Conservation (phyloP, 1,139 yeast species). For the Hyphopichia buzzinii region DNA sequence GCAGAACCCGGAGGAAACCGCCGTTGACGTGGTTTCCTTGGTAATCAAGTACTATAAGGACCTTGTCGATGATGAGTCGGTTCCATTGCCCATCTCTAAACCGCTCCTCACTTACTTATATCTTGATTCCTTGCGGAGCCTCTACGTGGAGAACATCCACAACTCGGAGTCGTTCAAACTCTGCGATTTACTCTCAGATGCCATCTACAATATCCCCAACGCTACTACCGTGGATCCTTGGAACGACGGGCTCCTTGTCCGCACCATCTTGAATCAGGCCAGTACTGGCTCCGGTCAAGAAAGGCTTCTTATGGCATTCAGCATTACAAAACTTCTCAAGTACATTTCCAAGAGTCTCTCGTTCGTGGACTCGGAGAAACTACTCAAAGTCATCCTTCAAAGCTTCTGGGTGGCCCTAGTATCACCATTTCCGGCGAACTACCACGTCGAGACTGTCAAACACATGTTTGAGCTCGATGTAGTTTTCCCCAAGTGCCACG, state of each 20-base stretch:
- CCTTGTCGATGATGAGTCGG: conserved; percentile 15
- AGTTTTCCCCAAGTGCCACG: conserved; percentile 35
- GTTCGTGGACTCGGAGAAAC: conserved; percentile 25
- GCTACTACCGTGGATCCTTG: conserved; percentile 15
- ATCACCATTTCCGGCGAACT: conserved; percentile 43
- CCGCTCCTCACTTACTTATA: conserved; percentile 45
- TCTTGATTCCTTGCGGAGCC: conserved; percentile 30
- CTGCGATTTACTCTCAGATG: conserved; percentile 38
- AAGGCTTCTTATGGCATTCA: conserved; percentile 36
- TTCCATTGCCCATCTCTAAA: conserved; percentile 38
- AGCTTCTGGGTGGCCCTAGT: conserved; percentile 48
- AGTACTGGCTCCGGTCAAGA: conserved; percentile 10
- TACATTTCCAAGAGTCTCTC: conserved; percentile 26
- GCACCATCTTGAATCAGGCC: conserved; percentile 11
- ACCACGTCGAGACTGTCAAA: conserved; percentile 63
- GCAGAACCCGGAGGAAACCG: conserved; percentile 17
- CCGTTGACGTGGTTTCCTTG: conserved; percentile 16
- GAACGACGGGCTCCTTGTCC: conserved; percentile 12
- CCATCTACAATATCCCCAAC: conserved; percentile 50
- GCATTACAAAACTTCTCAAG: conserved; percentile 45
- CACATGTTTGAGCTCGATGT: conserved; percentile 45
- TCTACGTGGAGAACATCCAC: conserved; percentile 27
- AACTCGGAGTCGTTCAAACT: conserved; percentile 22
- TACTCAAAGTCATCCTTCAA: conserved; percentile 36
- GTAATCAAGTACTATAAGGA: conserved; percentile 10